phyloP scores from a whole-genome alignment of 164 flowering plant species.

The Akebia trifoliata region DNA sequence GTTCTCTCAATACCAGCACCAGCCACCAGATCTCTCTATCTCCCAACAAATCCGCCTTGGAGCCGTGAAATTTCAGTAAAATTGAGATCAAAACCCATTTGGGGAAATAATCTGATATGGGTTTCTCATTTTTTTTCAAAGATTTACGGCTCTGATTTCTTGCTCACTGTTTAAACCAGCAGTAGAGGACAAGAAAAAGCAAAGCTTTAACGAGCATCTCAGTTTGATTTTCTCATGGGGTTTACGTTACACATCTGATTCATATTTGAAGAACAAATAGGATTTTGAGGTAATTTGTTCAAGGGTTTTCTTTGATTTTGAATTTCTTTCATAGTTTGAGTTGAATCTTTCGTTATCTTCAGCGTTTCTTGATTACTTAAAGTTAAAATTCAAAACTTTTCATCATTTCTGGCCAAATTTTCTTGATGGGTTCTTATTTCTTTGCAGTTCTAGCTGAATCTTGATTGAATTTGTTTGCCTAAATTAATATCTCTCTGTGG shows the following conservation, averaged over 20 bases:
- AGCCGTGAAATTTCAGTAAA: too few species aligned
- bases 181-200: too few species aligned
- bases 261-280: neutral
- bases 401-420: neutral
- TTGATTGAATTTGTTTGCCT: neutral
- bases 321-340: neutral
- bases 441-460: constrained; percentile 2
- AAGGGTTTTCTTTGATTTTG: constrained; percentile 5
- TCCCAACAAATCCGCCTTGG: too few species aligned
- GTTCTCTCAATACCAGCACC: too few species aligned
- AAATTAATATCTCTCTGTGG: neutral
- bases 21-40: too few species aligned
- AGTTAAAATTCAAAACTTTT: neutral
- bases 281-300: constrained; percentile 3
- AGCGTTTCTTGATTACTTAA: neutral
- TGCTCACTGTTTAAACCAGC: too few species aligned
- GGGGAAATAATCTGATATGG: too few species aligned
- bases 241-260: neutral
- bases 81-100: too few species aligned
- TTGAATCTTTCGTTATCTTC: neutral
- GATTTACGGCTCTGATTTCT: too few species aligned
- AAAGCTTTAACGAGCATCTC: neutral
- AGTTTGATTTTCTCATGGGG: constrained; percentile 4
- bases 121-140: too few species aligned
- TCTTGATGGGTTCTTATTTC: neutral